Evolutionary conservation across 2,329 filamentous ascomycete species (phyloP).

Genomic region (Coniochaeta sp.): DNA sequence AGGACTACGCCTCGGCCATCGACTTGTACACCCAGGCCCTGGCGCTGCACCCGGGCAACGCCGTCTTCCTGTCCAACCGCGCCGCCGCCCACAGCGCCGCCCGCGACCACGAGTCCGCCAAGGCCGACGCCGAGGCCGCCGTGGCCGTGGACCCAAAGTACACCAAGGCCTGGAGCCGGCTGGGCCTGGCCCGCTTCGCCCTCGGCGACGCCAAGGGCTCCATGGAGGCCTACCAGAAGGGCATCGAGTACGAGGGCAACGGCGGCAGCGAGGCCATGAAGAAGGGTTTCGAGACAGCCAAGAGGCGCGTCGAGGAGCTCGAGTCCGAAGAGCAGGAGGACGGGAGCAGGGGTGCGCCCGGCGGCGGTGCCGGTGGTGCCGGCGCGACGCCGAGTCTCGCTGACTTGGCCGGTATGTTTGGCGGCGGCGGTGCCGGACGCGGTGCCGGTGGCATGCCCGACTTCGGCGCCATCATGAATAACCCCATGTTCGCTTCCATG

Average conservation of each 20-base stretch:
- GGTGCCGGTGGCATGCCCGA: slow-evolving; percentile 77
- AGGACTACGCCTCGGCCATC: slow-evolving; percentile 80
- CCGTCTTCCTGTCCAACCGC: slow-evolving; percentile 96
- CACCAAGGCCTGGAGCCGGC: slow-evolving; percentile 93
- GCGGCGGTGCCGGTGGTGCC: slow-evolving; percentile 40
- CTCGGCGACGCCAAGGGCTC: slow-evolving; percentile 83
- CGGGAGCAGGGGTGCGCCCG: slow-evolving; percentile 25
- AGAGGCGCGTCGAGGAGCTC: slow-evolving; percentile 77
- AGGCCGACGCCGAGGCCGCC: slow-evolving; percentile 83
- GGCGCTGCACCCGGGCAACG: slow-evolving; percentile 71
- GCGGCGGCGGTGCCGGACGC: slow-evolving; percentile 51
- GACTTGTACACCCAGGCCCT: slow-evolving; percentile 85
- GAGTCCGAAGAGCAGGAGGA: slow-evolving; percentile 43
- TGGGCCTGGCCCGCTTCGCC: slow-evolving; percentile 86
- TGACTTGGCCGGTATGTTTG: slow-evolving; percentile 65
- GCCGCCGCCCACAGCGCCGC: slow-evolving; percentile 86
- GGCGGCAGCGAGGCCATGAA: slow-evolving; percentile 96
- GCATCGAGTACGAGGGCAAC: slow-evolving; percentile 89
- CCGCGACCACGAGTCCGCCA: slow-evolving; percentile 76
- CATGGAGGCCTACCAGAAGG: slow-evolving; percentile 90
- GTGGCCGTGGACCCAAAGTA: slow-evolving; percentile 84
- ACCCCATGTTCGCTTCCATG: slow-evolving; percentile 97
- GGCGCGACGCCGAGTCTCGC: slow-evolving; percentile 66
- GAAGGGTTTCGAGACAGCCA: slow-evolving; percentile 92
- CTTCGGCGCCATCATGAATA: slow-evolving; percentile 80